phyloP scores from a whole-genome alignment of 2,329 filamentous ascomycete species.

The Triangularia setosa region DNA sequence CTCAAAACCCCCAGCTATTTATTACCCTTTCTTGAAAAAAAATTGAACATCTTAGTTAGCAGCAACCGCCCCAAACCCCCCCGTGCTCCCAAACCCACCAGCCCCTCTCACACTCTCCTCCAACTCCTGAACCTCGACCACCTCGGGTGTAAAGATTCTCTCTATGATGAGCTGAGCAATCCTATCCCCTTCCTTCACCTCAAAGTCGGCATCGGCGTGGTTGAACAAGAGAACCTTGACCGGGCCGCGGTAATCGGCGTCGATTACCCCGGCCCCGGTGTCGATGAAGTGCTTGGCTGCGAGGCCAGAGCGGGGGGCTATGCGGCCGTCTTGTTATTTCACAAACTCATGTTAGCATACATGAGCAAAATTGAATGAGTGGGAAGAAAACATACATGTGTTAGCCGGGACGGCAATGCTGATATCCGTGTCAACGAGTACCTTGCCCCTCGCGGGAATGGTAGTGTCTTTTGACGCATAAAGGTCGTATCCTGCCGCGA shows the following conservation, averaged over 20 bases:
- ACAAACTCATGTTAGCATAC: background rate
- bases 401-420: slow-evolving; percentile 85
- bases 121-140: slow-evolving; percentile 82
- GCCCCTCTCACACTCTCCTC: slow-evolving; percentile 87
- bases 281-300: slow-evolving; percentile 95
- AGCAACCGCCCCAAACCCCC: slow-evolving; percentile 31
- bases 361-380: background rate
- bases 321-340: slow-evolving; percentile 85
- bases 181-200: slow-evolving; percentile 79
- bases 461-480: slow-evolving; percentile 73
- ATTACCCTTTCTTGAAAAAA: background rate
- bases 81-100: slow-evolving; percentile 89
- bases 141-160: slow-evolving; percentile 88
- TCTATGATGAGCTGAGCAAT: slow-evolving; percentile 92
- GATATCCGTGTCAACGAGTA: slow-evolving; percentile 84
- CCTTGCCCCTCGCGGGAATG: slow-evolving; percentile 80
- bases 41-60: background rate
- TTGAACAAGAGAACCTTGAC: slow-evolving; percentile 97
- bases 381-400: slow-evolving; percentile 65
- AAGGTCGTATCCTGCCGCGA: slow-evolving; percentile 90
- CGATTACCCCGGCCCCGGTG: slow-evolving; percentile 92
- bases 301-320: slow-evolving; percentile 86
- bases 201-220: slow-evolving; percentile 77
- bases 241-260: slow-evolving; percentile 92
- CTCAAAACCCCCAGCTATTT: too few relatives aligned